These are phyloP conservation scores for Yamadazyma atlantica DNA, from an alignment of 1,139 yeast genomes.

Conservation along the genomic window DNA sequence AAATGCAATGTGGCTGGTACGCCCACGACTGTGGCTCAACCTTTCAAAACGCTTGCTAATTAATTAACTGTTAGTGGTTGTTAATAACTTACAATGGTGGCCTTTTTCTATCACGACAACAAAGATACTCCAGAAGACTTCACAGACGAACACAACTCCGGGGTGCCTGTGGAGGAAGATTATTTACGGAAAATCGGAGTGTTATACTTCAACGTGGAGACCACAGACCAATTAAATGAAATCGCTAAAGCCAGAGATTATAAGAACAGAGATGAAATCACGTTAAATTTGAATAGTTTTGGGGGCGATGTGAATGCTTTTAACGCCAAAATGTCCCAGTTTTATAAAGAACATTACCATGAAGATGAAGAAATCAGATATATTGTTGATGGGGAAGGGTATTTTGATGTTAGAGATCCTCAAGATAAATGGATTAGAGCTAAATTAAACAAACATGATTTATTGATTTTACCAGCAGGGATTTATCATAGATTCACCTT, in stretches of 20 bases:
- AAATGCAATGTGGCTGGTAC: too few species aligned
- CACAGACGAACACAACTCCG: conserved; percentile 76
- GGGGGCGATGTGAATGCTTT: conserved; percentile 62
- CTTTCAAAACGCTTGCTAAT: too few species aligned
- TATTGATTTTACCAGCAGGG: conserved; percentile 83
- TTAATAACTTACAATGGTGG: conserved; percentile 31
- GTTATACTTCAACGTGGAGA: conserved; percentile 54
- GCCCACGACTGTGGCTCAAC: too few species aligned
- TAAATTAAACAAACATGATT: conserved; percentile 61
- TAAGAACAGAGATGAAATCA: conserved; percentile 75
- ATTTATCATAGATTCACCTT: conserved; percentile 90
- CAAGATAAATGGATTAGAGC: conserved; percentile 80
- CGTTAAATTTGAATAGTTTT: conserved; percentile 59
- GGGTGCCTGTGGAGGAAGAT: conserved; percentile 50
- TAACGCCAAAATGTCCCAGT: conserved; percentile 62
- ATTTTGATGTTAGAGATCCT: conserved; percentile 77
- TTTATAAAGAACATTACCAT: conserved; percentile 87
- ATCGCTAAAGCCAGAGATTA: conserved; percentile 72
- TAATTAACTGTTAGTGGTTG: too few species aligned
- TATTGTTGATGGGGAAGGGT: conserved; percentile 86
- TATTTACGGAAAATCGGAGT: conserved; percentile 67
- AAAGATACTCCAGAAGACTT: conserved; percentile 57
- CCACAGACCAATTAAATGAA: conserved; percentile 57
- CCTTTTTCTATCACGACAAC: conserved; percentile 74
- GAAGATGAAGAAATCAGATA: conserved; percentile 97